A percentile compares a stretch with the other conserved stretches of the same genome.
Conservation (phyloP, 75 land plant genomes). For the Pinus tabuliformis region DNA sequence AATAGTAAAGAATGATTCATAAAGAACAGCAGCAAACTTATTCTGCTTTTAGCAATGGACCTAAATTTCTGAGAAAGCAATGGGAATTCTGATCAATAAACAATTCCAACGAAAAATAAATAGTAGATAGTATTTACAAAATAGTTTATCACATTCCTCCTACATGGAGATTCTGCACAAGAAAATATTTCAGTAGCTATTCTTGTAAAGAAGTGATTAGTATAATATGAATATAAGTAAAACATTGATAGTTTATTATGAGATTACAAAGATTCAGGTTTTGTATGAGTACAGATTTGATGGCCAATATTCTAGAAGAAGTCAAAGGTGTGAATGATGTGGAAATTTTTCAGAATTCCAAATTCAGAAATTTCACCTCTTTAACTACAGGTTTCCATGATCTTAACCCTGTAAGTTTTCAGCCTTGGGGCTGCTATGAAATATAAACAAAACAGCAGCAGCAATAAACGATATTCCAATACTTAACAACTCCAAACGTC, state of each 20-base stretch:
- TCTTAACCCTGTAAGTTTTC: too few species aligned
- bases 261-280: not conserved
- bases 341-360: not conserved
- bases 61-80: too few species aligned
- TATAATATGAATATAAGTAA: not conserved
- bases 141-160: not conserved
- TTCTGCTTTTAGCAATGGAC: not conserved
- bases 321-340: not conserved
- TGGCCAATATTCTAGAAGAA: not conserved
- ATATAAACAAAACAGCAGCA: too few species aligned
- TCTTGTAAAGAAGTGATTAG: not conserved
- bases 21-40: not conserved
- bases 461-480: too few species aligned
- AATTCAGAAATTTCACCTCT: not conserved
- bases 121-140: too few species aligned
- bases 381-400: too few species aligned
- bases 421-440: too few species aligned
- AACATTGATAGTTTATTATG: not conserved
- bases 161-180: not conserved
- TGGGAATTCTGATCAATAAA: too few species aligned
- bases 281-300: not conserved
- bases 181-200: not conserved
- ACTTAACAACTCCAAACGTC: too few species aligned
- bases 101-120: too few species aligned
- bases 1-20: not conserved